Evolutionary conservation across 371 early-diverging fungal genomes (phyloP).

Genomic region (Polyrhizophydium stewartii): DNA sequence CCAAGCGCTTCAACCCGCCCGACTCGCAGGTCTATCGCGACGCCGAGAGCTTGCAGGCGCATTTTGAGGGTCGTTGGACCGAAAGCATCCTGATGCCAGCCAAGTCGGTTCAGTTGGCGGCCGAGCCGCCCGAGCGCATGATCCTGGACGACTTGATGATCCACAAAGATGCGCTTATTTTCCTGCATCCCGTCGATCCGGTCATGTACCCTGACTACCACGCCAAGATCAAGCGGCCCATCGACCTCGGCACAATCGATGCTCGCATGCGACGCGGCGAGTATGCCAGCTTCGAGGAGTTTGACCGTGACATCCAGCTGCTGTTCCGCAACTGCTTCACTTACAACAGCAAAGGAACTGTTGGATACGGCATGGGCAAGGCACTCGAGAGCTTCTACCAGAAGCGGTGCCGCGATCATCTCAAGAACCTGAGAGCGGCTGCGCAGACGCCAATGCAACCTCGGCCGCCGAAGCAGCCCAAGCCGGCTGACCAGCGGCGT

Average conservation of each 20-base stretch:
- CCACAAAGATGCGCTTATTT: conserved; percentile 74
- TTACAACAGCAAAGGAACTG: conserved; percentile 26
- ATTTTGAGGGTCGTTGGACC: conserved; percentile 8
- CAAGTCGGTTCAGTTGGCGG: background rate
- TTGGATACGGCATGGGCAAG: conserved; percentile 19
- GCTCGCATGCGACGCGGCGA: conserved; percentile 30
- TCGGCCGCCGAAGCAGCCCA: too few species aligned
- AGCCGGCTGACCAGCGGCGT: background rate
- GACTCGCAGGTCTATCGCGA: conserved; percentile 10
- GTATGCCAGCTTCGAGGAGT: conserved; percentile 42
- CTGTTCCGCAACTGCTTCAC: conserved; percentile 71
- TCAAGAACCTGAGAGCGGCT: too few species aligned
- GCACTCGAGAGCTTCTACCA: conserved; percentile 11
- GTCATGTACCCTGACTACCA: conserved; percentile 92
- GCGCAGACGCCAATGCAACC: too few species aligned
- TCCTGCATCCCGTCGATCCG: conserved; percentile 93
- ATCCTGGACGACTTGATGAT: conserved; percentile 55
- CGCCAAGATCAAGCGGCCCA: conserved; percentile 88
- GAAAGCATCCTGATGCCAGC: background rate
- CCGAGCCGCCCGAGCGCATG: conserved; percentile 2
- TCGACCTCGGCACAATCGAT: conserved; percentile 96
- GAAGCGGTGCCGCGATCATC: too few species aligned
- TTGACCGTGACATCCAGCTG: conserved; percentile 55
- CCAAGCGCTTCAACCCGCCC: conserved; percentile 18
- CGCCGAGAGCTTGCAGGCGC: background rate